Conservation (phyloP, 495 filamentous ascomycete genomes). For the Cryomyces minteri region DNA sequence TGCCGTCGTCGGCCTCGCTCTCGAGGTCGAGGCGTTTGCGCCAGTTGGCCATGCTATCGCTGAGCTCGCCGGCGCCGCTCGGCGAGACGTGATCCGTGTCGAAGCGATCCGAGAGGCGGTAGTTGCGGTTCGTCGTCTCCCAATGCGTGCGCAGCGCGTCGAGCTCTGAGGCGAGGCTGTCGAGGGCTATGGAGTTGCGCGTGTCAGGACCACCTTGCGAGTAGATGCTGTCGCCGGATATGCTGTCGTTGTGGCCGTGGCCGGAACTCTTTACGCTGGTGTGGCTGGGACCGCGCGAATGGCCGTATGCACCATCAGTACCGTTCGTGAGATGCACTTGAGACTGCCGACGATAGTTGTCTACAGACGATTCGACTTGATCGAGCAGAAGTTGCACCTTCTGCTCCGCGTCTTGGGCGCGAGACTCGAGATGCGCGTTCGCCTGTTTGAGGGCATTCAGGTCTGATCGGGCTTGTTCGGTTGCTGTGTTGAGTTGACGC, state of each 20-base stretch:
- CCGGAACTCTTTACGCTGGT: constrained; percentile 16
- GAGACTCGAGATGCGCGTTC: constrained; percentile 57
- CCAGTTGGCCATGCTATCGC: background rate
- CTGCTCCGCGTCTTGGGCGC: constrained; percentile 58
- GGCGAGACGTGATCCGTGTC: no score
- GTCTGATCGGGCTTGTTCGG: constrained; percentile 42
- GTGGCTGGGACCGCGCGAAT: constrained; percentile 19
- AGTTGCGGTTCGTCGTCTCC: constrained; percentile 90
- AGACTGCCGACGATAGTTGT: constrained; percentile 78
- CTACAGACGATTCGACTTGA: constrained; percentile 82
- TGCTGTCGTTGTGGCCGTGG: constrained; percentile 8
- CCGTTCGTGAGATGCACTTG: constrained; percentile 16
- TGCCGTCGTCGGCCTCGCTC: no score
- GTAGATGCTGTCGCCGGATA: constrained; percentile 11
- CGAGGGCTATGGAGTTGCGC: constrained; percentile 71
- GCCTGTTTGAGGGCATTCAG: constrained; percentile 68
- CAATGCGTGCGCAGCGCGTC: constrained; percentile 78
- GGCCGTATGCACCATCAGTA: constrained; percentile 1
- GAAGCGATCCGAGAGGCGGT: constrained; percentile 55
- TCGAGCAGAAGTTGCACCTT: constrained; percentile 86
- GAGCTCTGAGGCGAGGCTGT: constrained; percentile 79
- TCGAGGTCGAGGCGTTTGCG: background rate
- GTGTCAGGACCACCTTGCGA: constrained; percentile 25
- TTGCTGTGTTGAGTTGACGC: constrained; percentile 34
- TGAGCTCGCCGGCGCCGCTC: no score